Evolutionary conservation across 441 rosid genomes (phyloP).

Genomic region (Jatropha podagrica): DNA sequence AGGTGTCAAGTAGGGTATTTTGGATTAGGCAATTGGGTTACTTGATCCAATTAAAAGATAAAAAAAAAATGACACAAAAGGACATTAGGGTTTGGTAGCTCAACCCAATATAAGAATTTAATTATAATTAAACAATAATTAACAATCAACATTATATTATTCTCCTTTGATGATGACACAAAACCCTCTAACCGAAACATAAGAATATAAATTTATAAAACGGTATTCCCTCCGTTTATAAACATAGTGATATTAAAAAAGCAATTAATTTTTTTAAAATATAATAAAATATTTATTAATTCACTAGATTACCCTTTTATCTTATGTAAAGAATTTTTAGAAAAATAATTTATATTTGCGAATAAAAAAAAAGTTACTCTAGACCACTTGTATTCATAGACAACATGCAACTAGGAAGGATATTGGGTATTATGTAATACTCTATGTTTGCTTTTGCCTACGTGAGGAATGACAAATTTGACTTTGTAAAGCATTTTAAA

Average conservation of each 20-base stretch:
- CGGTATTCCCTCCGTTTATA: too few species aligned
- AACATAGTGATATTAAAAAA: too few species aligned
- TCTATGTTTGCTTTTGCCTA: background rate
- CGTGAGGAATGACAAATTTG: slow-evolving; percentile 35
- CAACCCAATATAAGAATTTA: slow-evolving; percentile 21
- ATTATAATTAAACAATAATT: background rate
- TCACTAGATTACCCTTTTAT: too few species aligned
- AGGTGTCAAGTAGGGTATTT: slow-evolving; percentile 2
- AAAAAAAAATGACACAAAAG: slow-evolving; percentile 22
- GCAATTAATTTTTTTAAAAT: too few species aligned
- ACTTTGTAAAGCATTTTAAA: slow-evolving; percentile 27
- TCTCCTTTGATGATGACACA: background rate
- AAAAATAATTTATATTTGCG: too few species aligned
- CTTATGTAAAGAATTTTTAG: too few species aligned
- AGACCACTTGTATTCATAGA: too few species aligned
- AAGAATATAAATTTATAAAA: too few species aligned
- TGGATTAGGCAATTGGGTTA: slow-evolving; percentile 29
- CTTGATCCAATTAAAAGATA: slow-evolving; percentile 22
- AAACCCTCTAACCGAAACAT: background rate
- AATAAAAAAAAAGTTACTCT: too few species aligned
- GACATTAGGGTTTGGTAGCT: slow-evolving; percentile 46
- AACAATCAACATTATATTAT: background rate
- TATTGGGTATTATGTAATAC: too few species aligned
- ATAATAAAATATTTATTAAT: too few species aligned
- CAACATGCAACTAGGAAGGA: too few species aligned